Percentiles rank a stretch among this genome's conserved stretches.
Evolutionary conservation across 1,284 basidiomycete species (phyloP).

Genomic region (Tilletia walkeri): DNA sequence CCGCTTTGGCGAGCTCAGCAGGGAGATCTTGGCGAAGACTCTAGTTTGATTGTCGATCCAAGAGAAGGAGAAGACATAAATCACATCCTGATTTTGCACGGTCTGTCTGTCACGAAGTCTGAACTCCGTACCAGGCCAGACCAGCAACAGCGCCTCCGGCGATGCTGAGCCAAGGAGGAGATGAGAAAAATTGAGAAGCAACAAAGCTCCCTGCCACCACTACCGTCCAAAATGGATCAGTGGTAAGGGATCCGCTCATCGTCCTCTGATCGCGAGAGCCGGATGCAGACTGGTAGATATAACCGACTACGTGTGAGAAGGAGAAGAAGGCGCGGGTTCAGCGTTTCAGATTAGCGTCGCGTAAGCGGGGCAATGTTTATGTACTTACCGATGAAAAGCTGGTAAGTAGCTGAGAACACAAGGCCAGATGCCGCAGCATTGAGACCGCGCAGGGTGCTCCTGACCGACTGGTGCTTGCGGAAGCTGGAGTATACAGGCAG

Average conservation of each 20-base stretch:
- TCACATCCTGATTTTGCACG: neutral
- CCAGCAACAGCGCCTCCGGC: slow-evolving; percentile 57
- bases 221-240: slow-evolving; percentile 60
- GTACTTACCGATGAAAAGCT: slow-evolving; percentile 57
- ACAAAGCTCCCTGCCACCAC: slow-evolving; percentile 55
- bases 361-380: too few species aligned
- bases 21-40: slow-evolving; percentile 14
- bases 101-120: neutral
- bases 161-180: slow-evolving; percentile 57
- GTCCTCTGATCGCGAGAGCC: slow-evolving; percentile 28
- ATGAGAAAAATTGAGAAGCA: slow-evolving; percentile 52
- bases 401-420: slow-evolving; percentile 64
- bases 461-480: slow-evolving; percentile 58
- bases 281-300: slow-evolving; percentile 51
- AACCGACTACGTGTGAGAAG: slow-evolving; percentile 32
- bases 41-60: neutral
- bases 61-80: too few species aligned
- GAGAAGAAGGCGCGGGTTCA: neutral
- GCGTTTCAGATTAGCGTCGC: too few species aligned
- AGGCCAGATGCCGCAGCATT: slow-evolving; percentile 64
- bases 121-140: slow-evolving; percentile 58
- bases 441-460: slow-evolving; percentile 61
- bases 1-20: slow-evolving; percentile 14
- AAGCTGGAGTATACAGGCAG: slow-evolving; percentile 62
- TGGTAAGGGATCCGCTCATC: slow-evolving; percentile 55